phyloP scores from a whole-genome alignment of 331 rosid species.

The Acacia concinna region DNA sequence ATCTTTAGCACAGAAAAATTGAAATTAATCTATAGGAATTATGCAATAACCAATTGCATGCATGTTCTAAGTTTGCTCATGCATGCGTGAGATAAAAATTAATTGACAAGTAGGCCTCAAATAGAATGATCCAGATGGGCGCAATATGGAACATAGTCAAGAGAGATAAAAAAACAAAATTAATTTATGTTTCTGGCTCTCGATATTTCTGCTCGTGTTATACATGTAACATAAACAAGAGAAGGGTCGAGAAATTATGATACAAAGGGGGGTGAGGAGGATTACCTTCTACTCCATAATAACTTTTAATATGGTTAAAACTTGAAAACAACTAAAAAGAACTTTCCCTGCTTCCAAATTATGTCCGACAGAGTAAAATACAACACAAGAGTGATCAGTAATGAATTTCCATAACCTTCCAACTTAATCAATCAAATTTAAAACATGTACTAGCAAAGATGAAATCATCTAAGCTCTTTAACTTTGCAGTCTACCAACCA shows the following conservation, averaged over 20 bases:
- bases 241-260: background rate
- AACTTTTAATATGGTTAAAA: background rate
- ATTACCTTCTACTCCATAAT: background rate
- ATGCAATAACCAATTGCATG: conserved; percentile 8
- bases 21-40: conserved; percentile 28
- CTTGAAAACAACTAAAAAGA: background rate
- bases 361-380: background rate
- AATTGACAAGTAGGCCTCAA: background rate
- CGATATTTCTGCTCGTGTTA: background rate
- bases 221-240: background rate
- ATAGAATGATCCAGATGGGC: background rate
- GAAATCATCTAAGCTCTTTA: background rate
- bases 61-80: conserved; percentile 16
- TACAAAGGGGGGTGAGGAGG: background rate
- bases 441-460: background rate
- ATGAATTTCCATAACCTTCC: background rate
- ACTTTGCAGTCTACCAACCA: background rate
- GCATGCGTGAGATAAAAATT: conserved; percentile 1
- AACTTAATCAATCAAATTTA: background rate
- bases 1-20: conserved; percentile 53
- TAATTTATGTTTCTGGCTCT: background rate
- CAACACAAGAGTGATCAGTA: background rate
- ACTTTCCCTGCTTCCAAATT: background rate
- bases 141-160: background rate
- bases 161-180: background rate